phyloP scores from a whole-genome alignment of 2,329 filamentous ascomycete species.

The Paracoccidioides brasiliensis region DNA sequence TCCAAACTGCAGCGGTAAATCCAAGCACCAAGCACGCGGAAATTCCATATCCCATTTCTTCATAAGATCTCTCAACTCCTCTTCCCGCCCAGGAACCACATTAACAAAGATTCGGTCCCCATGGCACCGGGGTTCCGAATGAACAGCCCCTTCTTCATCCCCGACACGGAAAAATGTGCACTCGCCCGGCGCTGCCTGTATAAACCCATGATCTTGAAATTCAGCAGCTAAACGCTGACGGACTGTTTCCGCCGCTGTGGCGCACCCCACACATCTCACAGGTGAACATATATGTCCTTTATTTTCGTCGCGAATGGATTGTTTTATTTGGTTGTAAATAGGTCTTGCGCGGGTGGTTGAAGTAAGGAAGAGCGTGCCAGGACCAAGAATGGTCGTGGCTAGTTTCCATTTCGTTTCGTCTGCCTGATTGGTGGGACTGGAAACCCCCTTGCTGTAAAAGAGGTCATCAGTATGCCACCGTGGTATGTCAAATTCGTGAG shows the following conservation, averaged over 20 bases:
- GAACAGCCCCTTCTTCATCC: not conserved
- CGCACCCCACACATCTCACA: conserved; percentile 34
- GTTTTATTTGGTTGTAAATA: conserved; percentile 20
- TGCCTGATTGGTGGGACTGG: not conserved
- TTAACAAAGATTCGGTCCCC: conserved; percentile 26
- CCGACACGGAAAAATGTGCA: conserved; percentile 2
- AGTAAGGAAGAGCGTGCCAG: conserved; percentile 34
- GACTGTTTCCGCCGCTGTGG: conserved; percentile 30
- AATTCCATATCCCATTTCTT: conserved; percentile 21
- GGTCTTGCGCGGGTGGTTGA: conserved; percentile 20
- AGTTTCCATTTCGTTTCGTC: conserved; percentile 36
- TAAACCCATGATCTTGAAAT: conserved; percentile 12
- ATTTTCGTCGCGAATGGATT: conserved; percentile 13
- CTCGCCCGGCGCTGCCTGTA: not conserved
- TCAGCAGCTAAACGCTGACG: conserved; percentile 22
- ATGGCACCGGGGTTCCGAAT: conserved; percentile 4
- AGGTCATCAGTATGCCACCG: conserved; percentile 41
- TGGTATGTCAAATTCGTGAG: conserved; percentile 32
- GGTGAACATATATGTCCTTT: conserved; percentile 30
- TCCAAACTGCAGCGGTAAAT: conserved; percentile 10
- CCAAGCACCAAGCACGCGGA: conserved; percentile 16
- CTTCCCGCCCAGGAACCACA: conserved; percentile 23
- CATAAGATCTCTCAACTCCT: conserved; percentile 20
- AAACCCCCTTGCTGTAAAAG: conserved; percentile 23
- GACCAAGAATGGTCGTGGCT: conserved; percentile 35